Evolutionary conservation across 805 yeast genomes (phyloP).

Genomic region (Alloascoidea hylecoeti): DNA sequence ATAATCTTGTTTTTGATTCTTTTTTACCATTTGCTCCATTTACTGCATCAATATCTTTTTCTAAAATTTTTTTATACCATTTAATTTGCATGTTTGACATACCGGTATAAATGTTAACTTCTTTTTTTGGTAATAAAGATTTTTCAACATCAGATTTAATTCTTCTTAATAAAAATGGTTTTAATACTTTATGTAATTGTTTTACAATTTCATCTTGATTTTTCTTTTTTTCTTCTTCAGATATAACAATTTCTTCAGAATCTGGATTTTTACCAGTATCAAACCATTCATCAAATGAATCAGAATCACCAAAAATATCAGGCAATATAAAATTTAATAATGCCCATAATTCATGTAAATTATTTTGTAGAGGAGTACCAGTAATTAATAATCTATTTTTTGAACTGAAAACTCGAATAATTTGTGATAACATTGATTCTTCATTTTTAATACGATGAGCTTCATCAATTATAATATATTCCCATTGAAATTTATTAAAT

Average conservation of each 20-base stretch:
- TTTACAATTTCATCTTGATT: slow-evolving; percentile 76
- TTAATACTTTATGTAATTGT: slow-evolving; percentile 75
- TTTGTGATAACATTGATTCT: slow-evolving; percentile 82
- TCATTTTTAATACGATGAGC: slow-evolving; percentile 96
- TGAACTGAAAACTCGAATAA: slow-evolving; percentile 79
- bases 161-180: slow-evolving; percentile 81
- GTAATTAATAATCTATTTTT: slow-evolving; percentile 77
- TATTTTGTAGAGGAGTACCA: slow-evolving; percentile 93
- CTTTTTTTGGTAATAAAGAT: slow-evolving; percentile 81
- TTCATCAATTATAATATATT: slow-evolving; percentile 86
- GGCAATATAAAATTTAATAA: slow-evolving; percentile 80
- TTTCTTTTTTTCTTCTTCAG: slow-evolving; percentile 17
- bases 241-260: slow-evolving; percentile 7
- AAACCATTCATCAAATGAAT: slow-evolving; percentile 88
- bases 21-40: slow-evolving; percentile 92
- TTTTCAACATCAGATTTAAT: slow-evolving; percentile 90
- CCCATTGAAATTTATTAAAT: slow-evolving; percentile 79
- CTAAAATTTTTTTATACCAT: slow-evolving; percentile 83
- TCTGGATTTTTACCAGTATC: slow-evolving; percentile 31
- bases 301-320: slow-evolving; percentile 88
- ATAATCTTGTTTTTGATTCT: slow-evolving; percentile 80
- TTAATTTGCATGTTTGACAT: slow-evolving; percentile 91
- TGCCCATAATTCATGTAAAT: slow-evolving; percentile 94
- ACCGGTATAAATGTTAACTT: slow-evolving; percentile 78
- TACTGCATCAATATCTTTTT: slow-evolving; percentile 91